Percentiles rank a stretch among this genome's conserved stretches.
Evolutionary conservation across 2,329 filamentous ascomycete genomes (phyloP).

Genomic region (Fusarium verticillioides): DNA sequence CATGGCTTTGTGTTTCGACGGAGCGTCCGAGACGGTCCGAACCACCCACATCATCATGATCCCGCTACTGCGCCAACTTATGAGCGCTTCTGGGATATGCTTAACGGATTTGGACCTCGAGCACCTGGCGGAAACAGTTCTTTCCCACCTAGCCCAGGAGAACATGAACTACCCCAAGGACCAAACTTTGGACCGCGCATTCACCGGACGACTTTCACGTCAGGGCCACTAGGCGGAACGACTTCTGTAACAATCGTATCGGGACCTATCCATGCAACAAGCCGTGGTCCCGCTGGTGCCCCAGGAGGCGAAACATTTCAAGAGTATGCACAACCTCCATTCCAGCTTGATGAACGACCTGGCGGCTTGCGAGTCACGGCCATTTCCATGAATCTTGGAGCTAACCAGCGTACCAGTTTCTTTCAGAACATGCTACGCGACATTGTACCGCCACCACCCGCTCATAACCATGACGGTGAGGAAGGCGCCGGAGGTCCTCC

Average conservation of each 20-base stretch:
- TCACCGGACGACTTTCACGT: conserved; percentile 53
- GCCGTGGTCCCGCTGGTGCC: conserved; percentile 30
- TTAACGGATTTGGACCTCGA: conserved; percentile 52
- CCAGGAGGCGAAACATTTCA: conserved; percentile 56
- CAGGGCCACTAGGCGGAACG: conserved; percentile 53
- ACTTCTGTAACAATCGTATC: conserved; percentile 63
- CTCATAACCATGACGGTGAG: conserved; percentile 33
- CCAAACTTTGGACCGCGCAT: conserved; percentile 45
- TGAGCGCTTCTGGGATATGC: conserved; percentile 59
- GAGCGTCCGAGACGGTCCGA: conserved; percentile 46
- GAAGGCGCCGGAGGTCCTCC: conserved; percentile 33
- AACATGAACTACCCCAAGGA: conserved; percentile 19
- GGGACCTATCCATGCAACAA: conserved; percentile 45
- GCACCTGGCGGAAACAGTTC: conserved; percentile 18
- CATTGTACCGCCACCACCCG: conserved; percentile 47
- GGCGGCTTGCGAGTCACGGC: conserved; percentile 32
- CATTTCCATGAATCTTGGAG: conserved; percentile 33
- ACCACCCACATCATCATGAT: conserved; percentile 43
- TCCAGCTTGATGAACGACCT: conserved; percentile 13
- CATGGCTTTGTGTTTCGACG: conserved; percentile 56
- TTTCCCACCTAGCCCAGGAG: conserved; percentile 24
- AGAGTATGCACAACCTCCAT: conserved; percentile 54
- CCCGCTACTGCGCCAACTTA: conserved; percentile 51
- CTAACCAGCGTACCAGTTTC: conserved; percentile 56
- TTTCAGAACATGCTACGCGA: conserved; percentile 59